phyloP scores from a whole-genome alignment of 805 yeast species.

The Lipomyces japonicus region DNA sequence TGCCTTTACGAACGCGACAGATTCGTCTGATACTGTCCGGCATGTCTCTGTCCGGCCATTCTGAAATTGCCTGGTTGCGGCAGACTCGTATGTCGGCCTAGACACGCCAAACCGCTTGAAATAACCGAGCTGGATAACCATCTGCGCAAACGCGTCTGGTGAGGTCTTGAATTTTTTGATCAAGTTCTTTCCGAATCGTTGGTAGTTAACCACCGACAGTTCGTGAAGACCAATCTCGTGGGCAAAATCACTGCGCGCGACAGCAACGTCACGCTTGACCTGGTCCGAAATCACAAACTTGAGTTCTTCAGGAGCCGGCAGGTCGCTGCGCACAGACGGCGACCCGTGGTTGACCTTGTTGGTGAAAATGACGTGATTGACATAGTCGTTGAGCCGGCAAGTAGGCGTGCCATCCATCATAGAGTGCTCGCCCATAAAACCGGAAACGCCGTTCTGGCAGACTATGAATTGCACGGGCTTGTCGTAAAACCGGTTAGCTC shows the following conservation, averaged over 20 bases:
- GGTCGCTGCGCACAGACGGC: constrained; percentile 13
- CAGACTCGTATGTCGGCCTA: constrained; percentile 93
- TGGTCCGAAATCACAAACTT: constrained; percentile 55
- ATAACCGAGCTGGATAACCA: constrained; percentile 86
- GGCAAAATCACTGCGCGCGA: constrained; percentile 56
- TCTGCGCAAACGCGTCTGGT: constrained; percentile 91
- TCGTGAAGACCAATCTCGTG: constrained; percentile 62
- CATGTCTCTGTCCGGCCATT: constrained; percentile 95
- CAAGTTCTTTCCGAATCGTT: constrained; percentile 78
- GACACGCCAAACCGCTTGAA: constrained; percentile 73
- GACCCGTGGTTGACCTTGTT: constrained; percentile 42
- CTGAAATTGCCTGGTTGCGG: constrained; percentile 84
- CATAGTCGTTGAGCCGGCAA: constrained; percentile 73
- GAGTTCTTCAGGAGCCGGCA: constrained; percentile 39
- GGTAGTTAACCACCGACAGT: constrained; percentile 72
- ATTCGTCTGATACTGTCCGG: constrained; percentile 72
- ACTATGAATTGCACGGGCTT: constrained; percentile 85
- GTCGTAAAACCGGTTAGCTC: constrained; percentile 84
- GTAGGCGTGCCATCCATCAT: constrained; percentile 98
- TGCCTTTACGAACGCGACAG: constrained; percentile 64
- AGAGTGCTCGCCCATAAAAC: constrained; percentile 94
- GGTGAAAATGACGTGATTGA: constrained; percentile 54
- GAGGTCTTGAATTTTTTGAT: constrained; percentile 81
- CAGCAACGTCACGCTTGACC: constrained; percentile 48
- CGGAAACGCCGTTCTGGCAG: constrained; percentile 78